Conservation (phyloP, 2,329 filamentous ascomycete species). For the Claviceps pazoutovae region DNA sequence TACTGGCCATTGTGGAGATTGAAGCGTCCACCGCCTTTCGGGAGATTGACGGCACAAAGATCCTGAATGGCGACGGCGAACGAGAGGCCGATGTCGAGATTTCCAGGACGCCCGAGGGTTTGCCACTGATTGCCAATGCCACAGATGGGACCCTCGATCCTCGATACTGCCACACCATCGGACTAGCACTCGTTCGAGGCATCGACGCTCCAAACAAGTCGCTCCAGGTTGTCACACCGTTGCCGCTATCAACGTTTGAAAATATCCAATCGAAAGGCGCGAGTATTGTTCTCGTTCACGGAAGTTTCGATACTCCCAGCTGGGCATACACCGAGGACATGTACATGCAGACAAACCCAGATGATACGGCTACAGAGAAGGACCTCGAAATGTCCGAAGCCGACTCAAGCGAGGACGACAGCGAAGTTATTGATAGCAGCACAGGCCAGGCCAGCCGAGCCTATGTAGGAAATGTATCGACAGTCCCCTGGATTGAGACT, state of each 20-base stretch:
- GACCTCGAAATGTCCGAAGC: conserved; percentile 21
- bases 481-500: conserved; percentile 46
- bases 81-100: conserved; percentile 4
- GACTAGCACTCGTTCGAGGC: conserved; percentile 55
- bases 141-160: conserved; percentile 46
- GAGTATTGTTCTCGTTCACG: conserved; percentile 49
- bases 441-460: conserved; percentile 12
- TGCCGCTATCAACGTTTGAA: conserved; percentile 26
- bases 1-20: conserved; percentile 52
- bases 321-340: conserved; percentile 58
- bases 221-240: conserved; percentile 54
- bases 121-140: conserved; percentile 49
- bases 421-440: neutral
- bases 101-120: conserved; percentile 27
- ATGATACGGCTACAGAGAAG: conserved; percentile 18
- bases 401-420: conserved; percentile 20
- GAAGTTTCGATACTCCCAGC: conserved; percentile 52
- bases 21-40: conserved; percentile 39
- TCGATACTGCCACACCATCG: conserved; percentile 41
- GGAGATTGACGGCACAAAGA: conserved; percentile 10
- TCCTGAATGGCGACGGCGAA: neutral
- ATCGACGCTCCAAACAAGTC: conserved; percentile 41
- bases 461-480: conserved; percentile 11
- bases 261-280: conserved; percentile 26
- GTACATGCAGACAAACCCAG: conserved; percentile 23